Percentiles rank a stretch among this genome's conserved stretches.
phyloP scores from a whole-genome alignment of 2,329 filamentous ascomycete genomes.

The Talaromyces sp. region DNA sequence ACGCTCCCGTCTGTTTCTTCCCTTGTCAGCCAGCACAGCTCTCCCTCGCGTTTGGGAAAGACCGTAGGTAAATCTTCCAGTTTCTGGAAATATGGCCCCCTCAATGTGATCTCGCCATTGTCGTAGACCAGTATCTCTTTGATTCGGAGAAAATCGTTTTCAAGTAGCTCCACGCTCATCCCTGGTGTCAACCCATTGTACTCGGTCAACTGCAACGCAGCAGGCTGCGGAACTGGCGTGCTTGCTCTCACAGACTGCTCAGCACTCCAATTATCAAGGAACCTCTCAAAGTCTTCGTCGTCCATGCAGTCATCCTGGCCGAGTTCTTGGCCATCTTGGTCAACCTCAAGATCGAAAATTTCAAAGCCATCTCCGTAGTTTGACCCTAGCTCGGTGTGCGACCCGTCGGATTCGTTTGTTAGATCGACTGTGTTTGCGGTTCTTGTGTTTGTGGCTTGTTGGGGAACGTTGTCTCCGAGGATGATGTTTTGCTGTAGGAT shows the following conservation, averaged over 20 bases:
- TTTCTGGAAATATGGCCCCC: constrained; percentile 32
- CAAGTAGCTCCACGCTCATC: constrained; percentile 31
- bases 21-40: constrained; percentile 39
- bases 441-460: background rate
- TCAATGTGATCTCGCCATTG: constrained; percentile 23
- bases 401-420: background rate
- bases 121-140: constrained; percentile 26
- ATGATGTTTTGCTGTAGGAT: background rate
- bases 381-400: constrained; percentile 5
- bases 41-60: constrained; percentile 36
- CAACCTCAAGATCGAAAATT: background rate
- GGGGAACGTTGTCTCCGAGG: background rate
- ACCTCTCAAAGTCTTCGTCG: constrained; percentile 14
- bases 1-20: constrained; percentile 22
- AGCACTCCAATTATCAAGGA: constrained; percentile 7
- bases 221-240: background rate
- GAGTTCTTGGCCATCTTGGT: background rate
- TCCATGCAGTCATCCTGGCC: constrained; percentile 3
- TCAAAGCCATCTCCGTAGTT: background rate
- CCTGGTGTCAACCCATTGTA: constrained; percentile 17
- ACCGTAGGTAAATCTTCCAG: constrained; percentile 26
- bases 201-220: background rate
- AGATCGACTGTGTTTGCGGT: background rate
- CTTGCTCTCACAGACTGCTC: background rate
- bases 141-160: constrained; percentile 38